Evolutionary conservation across 1,139 yeast genomes (phyloP), one percentile per base, ranked within the genome.

Genomic region (Yamadazyma triangularis): DNA sequence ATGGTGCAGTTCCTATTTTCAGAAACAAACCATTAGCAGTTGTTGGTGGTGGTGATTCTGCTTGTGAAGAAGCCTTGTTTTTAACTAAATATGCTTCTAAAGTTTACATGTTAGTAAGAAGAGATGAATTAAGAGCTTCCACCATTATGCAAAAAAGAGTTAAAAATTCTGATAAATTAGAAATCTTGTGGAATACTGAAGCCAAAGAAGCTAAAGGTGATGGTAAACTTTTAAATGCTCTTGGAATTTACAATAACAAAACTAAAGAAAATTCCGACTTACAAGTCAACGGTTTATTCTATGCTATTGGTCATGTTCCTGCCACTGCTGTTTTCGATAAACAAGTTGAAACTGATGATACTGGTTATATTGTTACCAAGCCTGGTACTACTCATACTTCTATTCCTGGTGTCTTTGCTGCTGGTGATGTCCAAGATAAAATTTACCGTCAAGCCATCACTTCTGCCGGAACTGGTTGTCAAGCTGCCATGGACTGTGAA

Each of bases 371-470:
- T 52, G 65, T 77, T 57, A 91, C 97, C 44, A 69, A 69, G 26
- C 96, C 97, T 48, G 98, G 97, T 40, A 70, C 95, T 13, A 69
- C 97, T 19, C 62, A 69, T 48, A 93, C 98, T 30, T 79, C 93
- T n/a, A 75, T 89, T 41, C 77, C 77, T 52, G 97, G 96, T 58
- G 85, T 91, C 41, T 91, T 82, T 50, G 99, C 99, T 40, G 98
- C 98, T 39, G 98, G 99, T 66, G 99, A 91, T 59, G 98, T 91
- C 32, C 98, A 91, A 64, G 99, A 91, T 61, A 83, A 87, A 64
- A 77, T 77, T 57, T 91, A 89, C 64, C 85, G 98, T 79, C 99
- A 91, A 70, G 99, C 99, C 37, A 87, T 91, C 56, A 91, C 99
- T 30, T 88, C 96, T 56, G 98, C 98, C 20, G 99, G 98, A 55